Base-by-base conservation (phyloP, 306 rosid species). In the Vachellia pachyceras region DNA sequence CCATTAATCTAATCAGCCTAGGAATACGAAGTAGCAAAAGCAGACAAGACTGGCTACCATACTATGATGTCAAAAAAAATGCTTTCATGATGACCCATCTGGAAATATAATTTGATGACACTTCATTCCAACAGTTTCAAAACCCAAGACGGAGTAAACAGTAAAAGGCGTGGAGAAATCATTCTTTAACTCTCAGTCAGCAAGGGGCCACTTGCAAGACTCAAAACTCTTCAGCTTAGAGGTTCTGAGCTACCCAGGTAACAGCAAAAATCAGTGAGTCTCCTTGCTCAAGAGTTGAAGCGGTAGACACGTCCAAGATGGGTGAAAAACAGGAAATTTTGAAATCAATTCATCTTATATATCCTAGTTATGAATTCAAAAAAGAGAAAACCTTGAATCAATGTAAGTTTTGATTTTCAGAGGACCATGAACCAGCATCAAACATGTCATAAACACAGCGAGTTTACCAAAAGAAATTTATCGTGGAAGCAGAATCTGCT, bases 371-470 rank as follows among this genome's bases (percentile, higher is more conserved):
- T 77, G 60, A 63, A 80, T 29, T 29, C 46, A 82, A 63, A 46
- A 7, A 40, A 22, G 42, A 76, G 61, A 55, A 35, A 78, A 64
- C 54, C 77, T 64, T 66, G 22, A 61, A 72, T 64, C 77, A 80
- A 72, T 37, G 72, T 36, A 8, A 67, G 40, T 37, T 23, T 72
- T 2, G 15, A 72, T 29, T 46, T 47, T 14, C 7, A 68, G 37
- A 11, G 66, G 18, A 72, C 69, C 70, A 42, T 47, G 74, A 80
- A 42, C 47, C 82, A 69, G 72, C 41, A n/a, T 69, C 82, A 75
- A 79, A 86, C 84, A 85, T 69, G 85, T 79, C 50, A 82, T 18
- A 69, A 86, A 84, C 85, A 79, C 58, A 72, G 75, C 68, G 77
- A 61, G 73, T 37, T 79, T 49, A 75, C 52, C 75, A 75, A 23